Conservation (phyloP, 1,284 basidiomycete species). For the Ganoderma boninense region DNA sequence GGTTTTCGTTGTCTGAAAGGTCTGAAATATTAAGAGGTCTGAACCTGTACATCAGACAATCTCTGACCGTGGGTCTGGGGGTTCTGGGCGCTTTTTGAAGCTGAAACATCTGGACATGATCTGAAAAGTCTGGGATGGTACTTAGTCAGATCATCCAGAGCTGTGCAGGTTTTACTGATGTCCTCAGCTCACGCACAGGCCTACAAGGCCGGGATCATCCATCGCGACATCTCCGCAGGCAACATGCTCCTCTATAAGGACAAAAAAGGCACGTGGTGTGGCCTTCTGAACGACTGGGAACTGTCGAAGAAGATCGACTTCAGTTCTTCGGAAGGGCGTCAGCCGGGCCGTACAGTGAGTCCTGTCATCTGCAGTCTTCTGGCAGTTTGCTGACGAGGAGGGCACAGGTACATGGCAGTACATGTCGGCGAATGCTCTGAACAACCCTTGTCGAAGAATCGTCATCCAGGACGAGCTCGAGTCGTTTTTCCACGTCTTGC, state of each 20-base stretch:
- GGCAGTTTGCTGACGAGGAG: too few relatives aligned
- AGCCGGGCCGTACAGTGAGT: slow-evolving; percentile 8
- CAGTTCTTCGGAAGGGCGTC: not conserved
- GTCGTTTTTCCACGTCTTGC: slow-evolving; percentile 5
- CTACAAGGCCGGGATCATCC: slow-evolving; percentile 4
- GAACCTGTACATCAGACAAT: too few relatives aligned
- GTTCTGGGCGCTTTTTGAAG: too few relatives aligned
- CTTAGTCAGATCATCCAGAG: too few relatives aligned
- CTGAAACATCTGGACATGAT: too few relatives aligned
- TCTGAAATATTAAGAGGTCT: too few relatives aligned
- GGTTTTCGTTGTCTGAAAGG: too few relatives aligned
- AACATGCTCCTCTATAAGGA: slow-evolving; percentile 10
- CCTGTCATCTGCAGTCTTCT: too few relatives aligned
- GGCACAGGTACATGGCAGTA: slow-evolving; percentile 11
- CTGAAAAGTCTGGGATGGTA: too few relatives aligned
- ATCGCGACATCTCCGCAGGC: slow-evolving; percentile 25
- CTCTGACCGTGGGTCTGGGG: too few relatives aligned
- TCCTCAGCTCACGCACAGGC: slow-evolving; percentile 1
- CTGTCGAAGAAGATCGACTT: slow-evolving; percentile 1
- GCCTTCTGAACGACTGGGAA: slow-evolving; percentile 21
- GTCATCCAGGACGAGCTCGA: slow-evolving; percentile 6
- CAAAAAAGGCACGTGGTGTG: not conserved
- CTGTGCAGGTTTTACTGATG: too few relatives aligned
- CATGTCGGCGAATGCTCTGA: not conserved
- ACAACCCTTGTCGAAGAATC: not conserved